Evolutionary conservation across 805 yeast genomes (phyloP).

Genomic region (Saturnispora gosingensis): DNA sequence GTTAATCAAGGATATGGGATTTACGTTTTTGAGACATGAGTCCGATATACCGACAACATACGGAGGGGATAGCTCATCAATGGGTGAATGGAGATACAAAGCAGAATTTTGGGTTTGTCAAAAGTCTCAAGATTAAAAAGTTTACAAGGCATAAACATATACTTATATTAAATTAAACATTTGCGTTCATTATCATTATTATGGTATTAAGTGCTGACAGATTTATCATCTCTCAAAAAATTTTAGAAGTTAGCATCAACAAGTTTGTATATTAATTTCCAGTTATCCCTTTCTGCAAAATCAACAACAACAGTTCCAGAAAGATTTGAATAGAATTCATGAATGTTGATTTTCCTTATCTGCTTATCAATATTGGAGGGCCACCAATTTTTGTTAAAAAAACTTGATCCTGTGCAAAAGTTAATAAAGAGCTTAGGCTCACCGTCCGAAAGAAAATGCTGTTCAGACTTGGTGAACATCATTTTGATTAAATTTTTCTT

Average conservation of each 20-base stretch:
- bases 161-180: not conserved
- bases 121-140: slow-evolving; percentile 16
- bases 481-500: slow-evolving; percentile 51
- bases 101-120: slow-evolving; percentile 64
- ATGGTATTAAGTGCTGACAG: no score
- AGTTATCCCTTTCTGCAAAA: slow-evolving; percentile 51
- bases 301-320: slow-evolving; percentile 62
- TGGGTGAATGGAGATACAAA: slow-evolving; percentile 48
- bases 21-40: slow-evolving; percentile 37
- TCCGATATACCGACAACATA: slow-evolving; percentile 41
- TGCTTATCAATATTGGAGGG: slow-evolving; percentile 56
- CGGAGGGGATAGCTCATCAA: slow-evolving; percentile 38
- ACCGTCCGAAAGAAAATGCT: slow-evolving; percentile 23
- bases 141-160: not conserved
- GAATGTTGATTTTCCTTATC: slow-evolving; percentile 34
- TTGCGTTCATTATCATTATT: not conserved
- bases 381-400: slow-evolving; percentile 66
- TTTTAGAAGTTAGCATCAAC: not conserved
- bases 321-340: slow-evolving; percentile 42
- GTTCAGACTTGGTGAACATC: slow-evolving; percentile 43
- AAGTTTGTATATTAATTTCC: slow-evolving; percentile 34
- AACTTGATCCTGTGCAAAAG: slow-evolving; percentile 66
- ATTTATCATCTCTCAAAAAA: no score
- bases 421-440: slow-evolving; percentile 56
- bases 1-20: slow-evolving; percentile 41